phyloP scores from a whole-genome alignment of 2,329 filamentous ascomycete genomes.

The Neonectria faginata region DNA sequence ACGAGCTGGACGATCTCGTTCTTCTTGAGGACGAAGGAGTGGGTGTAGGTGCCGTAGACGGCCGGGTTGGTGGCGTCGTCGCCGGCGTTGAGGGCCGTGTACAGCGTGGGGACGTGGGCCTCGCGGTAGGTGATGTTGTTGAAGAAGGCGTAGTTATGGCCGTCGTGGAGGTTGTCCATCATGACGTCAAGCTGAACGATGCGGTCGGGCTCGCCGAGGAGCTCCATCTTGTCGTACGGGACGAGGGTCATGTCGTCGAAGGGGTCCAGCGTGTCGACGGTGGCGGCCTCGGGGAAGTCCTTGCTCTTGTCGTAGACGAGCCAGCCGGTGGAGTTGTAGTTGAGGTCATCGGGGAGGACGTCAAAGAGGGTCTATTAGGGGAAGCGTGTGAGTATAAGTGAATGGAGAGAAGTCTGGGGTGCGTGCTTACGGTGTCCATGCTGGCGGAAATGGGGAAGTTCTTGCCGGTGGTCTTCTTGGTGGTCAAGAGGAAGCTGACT shows the following conservation, averaged over 20 bases:
- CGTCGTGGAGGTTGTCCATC: constrained; percentile 71
- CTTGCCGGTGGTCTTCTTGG: constrained; percentile 67
- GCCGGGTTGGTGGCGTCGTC: constrained; percentile 67
- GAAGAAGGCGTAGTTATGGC: constrained; percentile 72
- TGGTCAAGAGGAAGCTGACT: constrained; percentile 71
- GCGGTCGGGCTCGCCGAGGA: constrained; percentile 72
- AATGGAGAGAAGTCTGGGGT: no score
- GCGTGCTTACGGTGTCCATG: constrained; percentile 72
- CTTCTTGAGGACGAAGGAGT: constrained; percentile 75
- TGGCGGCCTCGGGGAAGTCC: constrained; percentile 61
- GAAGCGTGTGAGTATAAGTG: background rate
- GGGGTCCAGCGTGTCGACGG: constrained; percentile 71
- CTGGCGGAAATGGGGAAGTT: constrained; percentile 77
- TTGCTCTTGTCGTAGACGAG: constrained; percentile 66
- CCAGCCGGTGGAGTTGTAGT: constrained; percentile 76
- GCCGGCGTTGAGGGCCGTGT: constrained; percentile 76
- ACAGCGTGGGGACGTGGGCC: constrained; percentile 83
- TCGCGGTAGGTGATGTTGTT: constrained; percentile 81
- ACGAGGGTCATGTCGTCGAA: constrained; percentile 81
- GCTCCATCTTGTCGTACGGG: constrained; percentile 73
- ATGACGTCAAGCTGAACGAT: constrained; percentile 73
- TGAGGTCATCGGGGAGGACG: constrained; percentile 71
- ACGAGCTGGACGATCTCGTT: constrained; percentile 77
- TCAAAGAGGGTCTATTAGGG: constrained; percentile 73
- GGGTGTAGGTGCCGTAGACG: constrained; percentile 75